These are phyloP conservation scores for Bathelium albidoporum DNA, from an alignment of 495 filamentous ascomycete species.

Conservation along the genomic window DNA sequence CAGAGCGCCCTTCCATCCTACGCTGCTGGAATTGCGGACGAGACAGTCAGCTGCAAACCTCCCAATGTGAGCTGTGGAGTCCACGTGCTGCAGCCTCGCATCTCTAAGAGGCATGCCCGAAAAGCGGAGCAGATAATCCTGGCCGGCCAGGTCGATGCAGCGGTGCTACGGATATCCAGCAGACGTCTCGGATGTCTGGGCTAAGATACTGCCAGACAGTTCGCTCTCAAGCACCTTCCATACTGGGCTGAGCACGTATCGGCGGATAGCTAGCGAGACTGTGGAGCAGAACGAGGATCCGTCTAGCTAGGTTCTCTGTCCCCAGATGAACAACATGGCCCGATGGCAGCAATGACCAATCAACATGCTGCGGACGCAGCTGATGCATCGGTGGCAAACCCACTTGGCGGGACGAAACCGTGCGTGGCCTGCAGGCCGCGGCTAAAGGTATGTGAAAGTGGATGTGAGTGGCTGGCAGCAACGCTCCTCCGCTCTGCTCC, in stretches of 20 bases:
- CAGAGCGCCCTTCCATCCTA: not conserved
- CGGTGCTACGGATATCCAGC: not conserved
- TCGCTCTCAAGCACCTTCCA: not conserved
- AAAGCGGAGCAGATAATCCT: not conserved
- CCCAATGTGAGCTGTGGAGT: too few species aligned
- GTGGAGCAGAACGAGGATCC: not conserved
- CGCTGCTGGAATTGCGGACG: too few species aligned
- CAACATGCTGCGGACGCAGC: not conserved
- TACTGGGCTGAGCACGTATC: not conserved
- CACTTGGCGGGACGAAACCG: not conserved
- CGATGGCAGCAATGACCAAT: not conserved
- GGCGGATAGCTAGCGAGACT: not conserved
- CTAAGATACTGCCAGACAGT: not conserved
- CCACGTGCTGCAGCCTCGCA: too few species aligned
- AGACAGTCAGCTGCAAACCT: not conserved
- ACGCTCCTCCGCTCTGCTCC: not conserved
- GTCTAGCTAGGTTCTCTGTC: not conserved
- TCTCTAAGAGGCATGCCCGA: too few species aligned
- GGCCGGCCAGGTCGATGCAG: not conserved
- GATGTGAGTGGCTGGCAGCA: not conserved
- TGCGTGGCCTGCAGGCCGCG: not conserved
- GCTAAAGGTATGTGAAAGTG: not conserved
- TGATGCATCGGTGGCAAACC: slow-evolving; percentile 1
- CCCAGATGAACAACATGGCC: slow-evolving; percentile 3
- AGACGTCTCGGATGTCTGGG: not conserved